phyloP scores from a whole-genome alignment of 2,329 filamentous ascomycete genomes.

The Ascochyta viciae-villosae region DNA sequence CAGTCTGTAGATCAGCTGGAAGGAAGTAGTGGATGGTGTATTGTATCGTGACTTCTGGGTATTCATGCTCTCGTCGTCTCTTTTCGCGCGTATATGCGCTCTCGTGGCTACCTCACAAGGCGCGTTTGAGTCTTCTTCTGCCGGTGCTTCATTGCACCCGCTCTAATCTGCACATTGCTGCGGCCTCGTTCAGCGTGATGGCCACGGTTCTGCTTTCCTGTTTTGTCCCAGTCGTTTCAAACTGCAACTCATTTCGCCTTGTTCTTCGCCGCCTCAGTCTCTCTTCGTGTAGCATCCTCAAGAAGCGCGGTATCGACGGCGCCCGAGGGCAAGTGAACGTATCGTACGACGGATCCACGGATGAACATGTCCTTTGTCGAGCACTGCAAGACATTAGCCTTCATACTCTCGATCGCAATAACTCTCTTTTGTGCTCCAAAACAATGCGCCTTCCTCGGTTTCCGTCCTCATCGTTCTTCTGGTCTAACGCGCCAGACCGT shows the following conservation, averaged over 20 bases:
- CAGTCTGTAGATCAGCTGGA: not conserved
- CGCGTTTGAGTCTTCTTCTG: not conserved
- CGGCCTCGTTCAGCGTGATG: constrained; percentile 1
- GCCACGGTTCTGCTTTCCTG: not conserved
- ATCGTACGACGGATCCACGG: constrained; percentile 88
- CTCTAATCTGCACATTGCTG: not conserved
- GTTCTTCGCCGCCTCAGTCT: constrained; percentile 46
- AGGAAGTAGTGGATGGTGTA: not conserved
- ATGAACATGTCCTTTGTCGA: constrained; percentile 97
- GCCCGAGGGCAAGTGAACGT: constrained; percentile 83
- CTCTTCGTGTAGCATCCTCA: constrained; percentile 75
- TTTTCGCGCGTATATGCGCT: not conserved
- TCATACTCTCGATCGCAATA: not conserved
- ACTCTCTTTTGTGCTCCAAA: too few relatives aligned
- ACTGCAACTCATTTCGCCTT: constrained; percentile 44
- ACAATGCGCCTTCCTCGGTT: too few relatives aligned
- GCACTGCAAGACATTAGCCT: constrained; percentile 54
- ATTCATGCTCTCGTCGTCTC: not conserved
- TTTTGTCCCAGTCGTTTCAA: not conserved
- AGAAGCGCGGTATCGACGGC: constrained; percentile 86
- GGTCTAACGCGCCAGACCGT: too few relatives aligned
- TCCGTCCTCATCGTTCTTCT: too few relatives aligned
- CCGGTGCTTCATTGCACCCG: not conserved
- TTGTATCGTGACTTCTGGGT: not conserved
- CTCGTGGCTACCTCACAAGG: not conserved